Percentiles rank a stretch among this genome's conserved stretches.
Evolutionary conservation across 345 rosid species (phyloP).

Genomic region (Passiflora organensis): DNA sequence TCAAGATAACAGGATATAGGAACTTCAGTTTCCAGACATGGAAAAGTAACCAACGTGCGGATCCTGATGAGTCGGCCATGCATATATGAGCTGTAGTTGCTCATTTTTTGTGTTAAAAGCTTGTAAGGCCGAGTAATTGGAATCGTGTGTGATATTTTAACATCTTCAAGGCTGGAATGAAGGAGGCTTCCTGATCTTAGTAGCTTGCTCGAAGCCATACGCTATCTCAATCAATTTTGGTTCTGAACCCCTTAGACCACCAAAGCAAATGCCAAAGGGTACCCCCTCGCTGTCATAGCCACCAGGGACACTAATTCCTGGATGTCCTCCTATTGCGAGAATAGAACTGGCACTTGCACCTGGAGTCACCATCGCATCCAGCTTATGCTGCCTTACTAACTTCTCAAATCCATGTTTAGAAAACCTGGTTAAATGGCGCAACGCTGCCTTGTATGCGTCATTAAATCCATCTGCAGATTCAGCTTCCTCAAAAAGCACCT

Average conservation of each 20-base stretch:
- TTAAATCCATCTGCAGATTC: slow-evolving; percentile 39
- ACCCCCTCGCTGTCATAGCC: slow-evolving; percentile 44
- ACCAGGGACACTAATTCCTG: slow-evolving; percentile 63
- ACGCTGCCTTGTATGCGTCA: slow-evolving; percentile 22
- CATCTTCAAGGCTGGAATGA: slow-evolving; percentile 23
- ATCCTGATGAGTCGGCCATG: no score
- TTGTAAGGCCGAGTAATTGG: no score
- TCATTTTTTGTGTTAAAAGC: no score
- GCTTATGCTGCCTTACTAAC: slow-evolving; percentile 37
- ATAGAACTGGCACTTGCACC: slow-evolving; percentile 16
- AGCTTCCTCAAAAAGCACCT: slow-evolving; percentile 37
- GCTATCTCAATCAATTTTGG: slow-evolving; percentile 69
- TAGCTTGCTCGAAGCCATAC: slow-evolving; percentile 65
- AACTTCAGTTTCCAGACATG: no score
- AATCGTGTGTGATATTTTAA: no score
- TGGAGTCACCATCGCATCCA: slow-evolving; percentile 52
- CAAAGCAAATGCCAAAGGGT: slow-evolving; percentile 63
- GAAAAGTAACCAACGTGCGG: no score
- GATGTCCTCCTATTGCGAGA: slow-evolving; percentile 63
- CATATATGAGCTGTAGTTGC: no score
- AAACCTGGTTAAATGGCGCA: slow-evolving; percentile 23
- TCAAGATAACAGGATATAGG: no score
- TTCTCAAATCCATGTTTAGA: slow-evolving; percentile 47
- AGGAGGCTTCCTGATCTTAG: slow-evolving; percentile 54
- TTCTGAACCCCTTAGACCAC: slow-evolving; percentile 56